Evolutionary conservation across 345 rosid species (phyloP), one percentile per base, ranked within the genome.

Genomic region (Lagerstroemia speciosa): DNA sequence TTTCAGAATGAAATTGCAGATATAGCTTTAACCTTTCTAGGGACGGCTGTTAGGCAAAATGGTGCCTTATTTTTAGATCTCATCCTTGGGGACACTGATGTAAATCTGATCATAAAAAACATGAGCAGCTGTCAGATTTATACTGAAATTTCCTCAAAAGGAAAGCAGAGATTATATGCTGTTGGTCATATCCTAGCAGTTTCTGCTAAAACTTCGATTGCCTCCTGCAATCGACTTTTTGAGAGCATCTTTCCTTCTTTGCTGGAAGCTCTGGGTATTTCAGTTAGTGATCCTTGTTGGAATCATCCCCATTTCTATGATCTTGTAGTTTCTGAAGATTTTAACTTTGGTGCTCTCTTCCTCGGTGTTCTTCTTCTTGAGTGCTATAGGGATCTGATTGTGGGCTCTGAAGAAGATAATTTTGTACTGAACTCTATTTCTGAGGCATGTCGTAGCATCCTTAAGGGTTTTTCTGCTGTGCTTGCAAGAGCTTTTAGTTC

Each of bases 301-400:
- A 66, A 71, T 74, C 72, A 37, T 74, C 73, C 69, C 53, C 78
- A 71, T 15, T 72, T 72, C 61, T 76, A 26, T 48, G 72, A 75
- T 46, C 69, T 52, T 57, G 69, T 68, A 33, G 72, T 73, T 55
- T 72, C 80, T n/a, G 77, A 71, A 66, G 78, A 73, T 75, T 77
- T 73, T 71, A 75, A 79, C 77, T 80, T 81, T 55, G 97, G 93
- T 70, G 86, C 87, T 73, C 81, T 88, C 73, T 86, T 83, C 81
- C 86, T 94, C 62, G 80, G 84, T 78, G 72, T 83, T 37, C 83
- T 83, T 73, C 87, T 94, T 72, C 91, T 91, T 72, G 78, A 75
- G 74, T 90, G 96, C 69, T 83, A 86, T 69, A 83, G 84, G 82
- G 90, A 93, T 72, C 75, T 86, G 77, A 69, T 63, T 66, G 41